Evolutionary conservation across 169 alveolate species (phyloP).

Genomic region (Plasmodium ovale): DNA sequence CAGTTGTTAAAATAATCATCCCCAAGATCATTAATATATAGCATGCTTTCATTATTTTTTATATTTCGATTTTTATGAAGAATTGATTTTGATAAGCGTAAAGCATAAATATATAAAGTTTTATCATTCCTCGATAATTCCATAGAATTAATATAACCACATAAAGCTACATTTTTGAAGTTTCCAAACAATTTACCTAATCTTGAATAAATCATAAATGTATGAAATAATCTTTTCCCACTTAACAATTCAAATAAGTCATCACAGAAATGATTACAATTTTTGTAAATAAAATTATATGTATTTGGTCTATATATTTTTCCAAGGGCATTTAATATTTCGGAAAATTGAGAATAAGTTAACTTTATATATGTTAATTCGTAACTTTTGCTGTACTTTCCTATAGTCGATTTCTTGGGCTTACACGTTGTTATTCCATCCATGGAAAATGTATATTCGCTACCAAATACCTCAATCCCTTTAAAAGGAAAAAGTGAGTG

Average conservation of each 20-base stretch:
- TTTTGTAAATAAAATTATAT: conserved; percentile 66
- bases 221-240: conserved; percentile 69
- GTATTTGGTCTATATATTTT: conserved; percentile 73
- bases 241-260: conserved; percentile 65
- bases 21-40: conserved; percentile 11
- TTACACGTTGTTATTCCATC: conserved; percentile 52
- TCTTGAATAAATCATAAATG: conserved; percentile 70
- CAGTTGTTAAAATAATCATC: background rate
- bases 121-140: conserved; percentile 39
- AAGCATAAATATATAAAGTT: conserved; percentile 34
- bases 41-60: background rate
- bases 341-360: conserved; percentile 47
- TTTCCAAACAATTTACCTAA: conserved; percentile 55
- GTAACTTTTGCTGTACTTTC: conserved; percentile 56
- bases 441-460: conserved; percentile 76
- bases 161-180: conserved; percentile 42
- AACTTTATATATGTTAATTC: conserved; percentile 26
- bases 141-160: conserved; percentile 61
- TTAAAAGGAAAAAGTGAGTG: background rate
- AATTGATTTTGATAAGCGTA: conserved; percentile 54
- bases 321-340: conserved; percentile 69
- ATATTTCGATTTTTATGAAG: conserved; percentile 19
- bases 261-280: conserved; percentile 75
- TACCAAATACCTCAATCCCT: conserved; percentile 71
- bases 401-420: conserved; percentile 52